A percentile compares a stretch with the other conserved stretches of the same genome.
These are phyloP conservation scores for Komagataella phaffii DNA, from an alignment of 805 yeast genomes.

Conservation along the genomic window DNA sequence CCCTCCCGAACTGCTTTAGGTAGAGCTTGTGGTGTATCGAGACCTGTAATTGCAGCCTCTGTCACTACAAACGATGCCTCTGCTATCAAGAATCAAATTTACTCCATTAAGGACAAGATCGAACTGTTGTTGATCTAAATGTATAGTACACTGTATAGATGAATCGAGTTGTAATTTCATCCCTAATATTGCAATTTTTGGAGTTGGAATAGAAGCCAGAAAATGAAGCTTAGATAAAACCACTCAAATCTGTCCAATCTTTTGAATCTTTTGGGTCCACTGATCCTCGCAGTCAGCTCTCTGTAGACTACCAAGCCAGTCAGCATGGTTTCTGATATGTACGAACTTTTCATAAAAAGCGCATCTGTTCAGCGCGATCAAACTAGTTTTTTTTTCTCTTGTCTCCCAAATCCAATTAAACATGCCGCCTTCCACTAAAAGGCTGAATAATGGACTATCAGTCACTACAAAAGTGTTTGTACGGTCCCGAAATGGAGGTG, in stretches of 20 bases:
- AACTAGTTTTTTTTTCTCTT: not conserved
- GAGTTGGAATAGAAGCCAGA: too few species aligned
- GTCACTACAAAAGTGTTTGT: constrained; percentile 87
- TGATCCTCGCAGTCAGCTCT: not conserved
- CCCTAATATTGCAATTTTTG: not conserved
- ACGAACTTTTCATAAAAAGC: too few species aligned
- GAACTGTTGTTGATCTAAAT: constrained; percentile 85
- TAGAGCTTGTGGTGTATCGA: constrained; percentile 99
- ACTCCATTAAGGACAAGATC: constrained; percentile 96
- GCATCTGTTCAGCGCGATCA: not conserved
- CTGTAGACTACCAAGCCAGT: not conserved
- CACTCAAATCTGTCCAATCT: too few species aligned
- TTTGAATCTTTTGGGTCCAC: not conserved
- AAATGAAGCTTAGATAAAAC: too few species aligned
- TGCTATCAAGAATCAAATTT: constrained; percentile 92
- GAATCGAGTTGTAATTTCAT: not conserved
- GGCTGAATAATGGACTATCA: constrained; percentile 36
- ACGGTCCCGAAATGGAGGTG: constrained; percentile 79
- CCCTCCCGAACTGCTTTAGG: constrained; percentile 98
- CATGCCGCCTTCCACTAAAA: constrained; percentile 18
- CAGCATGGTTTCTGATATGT: not conserved
- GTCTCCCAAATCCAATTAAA: not conserved
- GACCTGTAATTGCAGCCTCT: constrained; percentile 98
- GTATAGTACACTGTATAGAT: not conserved
- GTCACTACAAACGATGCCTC: constrained; percentile 98